phyloP scores from a whole-genome alignment of 1,284 basidiomycete species.

The Abortiporus biennis region DNA sequence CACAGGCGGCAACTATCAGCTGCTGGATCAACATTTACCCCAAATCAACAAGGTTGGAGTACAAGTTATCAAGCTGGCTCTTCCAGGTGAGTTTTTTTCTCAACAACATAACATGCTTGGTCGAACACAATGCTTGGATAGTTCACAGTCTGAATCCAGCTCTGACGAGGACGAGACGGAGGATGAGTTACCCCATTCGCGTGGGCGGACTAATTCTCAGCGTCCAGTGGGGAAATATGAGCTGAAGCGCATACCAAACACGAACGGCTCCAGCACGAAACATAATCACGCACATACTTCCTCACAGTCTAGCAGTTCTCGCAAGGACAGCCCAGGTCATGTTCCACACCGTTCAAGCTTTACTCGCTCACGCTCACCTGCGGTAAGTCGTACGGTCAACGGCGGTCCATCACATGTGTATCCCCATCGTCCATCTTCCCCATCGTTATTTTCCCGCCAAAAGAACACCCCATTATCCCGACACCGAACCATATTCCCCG shows the following conservation, averaged over 20 bases:
- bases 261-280: neutral
- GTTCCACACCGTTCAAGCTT: slow-evolving; percentile 29
- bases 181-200: slow-evolving; percentile 31
- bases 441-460: slow-evolving; percentile 21
- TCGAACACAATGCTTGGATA: slow-evolving; percentile 15
- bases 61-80: slow-evolving; percentile 82
- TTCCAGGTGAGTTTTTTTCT: slow-evolving; percentile 45
- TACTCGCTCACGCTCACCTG: slow-evolving; percentile 56
- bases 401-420: slow-evolving; percentile 25
- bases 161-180: slow-evolving; percentile 42
- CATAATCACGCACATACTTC: slow-evolving; percentile 5
- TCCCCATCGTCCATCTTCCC: slow-evolving; percentile 13
- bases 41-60: slow-evolving; percentile 55
- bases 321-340: slow-evolving; percentile 17
- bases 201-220: slow-evolving; percentile 32
- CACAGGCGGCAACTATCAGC: slow-evolving; percentile 5
- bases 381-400: slow-evolving; percentile 26
- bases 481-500: slow-evolving; percentile 33
- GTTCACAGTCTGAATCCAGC: slow-evolving; percentile 42
- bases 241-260: neutral
- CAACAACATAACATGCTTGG: neutral
- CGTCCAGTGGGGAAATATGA: slow-evolving; percentile 14
- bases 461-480: slow-evolving; percentile 13
- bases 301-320: slow-evolving; percentile 18
- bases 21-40: too few species aligned